Evolutionary conservation across 306 rosid species (phyloP).

Genomic region (Cotoneaster glaucophyllus): DNA sequence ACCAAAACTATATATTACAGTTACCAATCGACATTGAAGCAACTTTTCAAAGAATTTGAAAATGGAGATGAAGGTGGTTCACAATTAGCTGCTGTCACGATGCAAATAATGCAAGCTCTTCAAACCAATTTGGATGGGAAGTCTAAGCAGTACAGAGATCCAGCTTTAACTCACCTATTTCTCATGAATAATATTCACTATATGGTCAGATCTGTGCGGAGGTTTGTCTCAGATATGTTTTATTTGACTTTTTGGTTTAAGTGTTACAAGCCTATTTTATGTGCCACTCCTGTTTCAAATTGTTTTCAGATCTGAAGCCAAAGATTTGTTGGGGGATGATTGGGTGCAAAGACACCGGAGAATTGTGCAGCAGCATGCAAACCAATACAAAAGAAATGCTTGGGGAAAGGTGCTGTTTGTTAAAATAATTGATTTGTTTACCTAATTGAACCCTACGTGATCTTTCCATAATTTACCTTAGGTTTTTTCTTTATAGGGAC

Average conservation of each 20-base stretch:
- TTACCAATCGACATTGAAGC: slow-evolving; percentile 92
- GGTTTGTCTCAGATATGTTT: slow-evolving; percentile 36
- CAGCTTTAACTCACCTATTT: slow-evolving; percentile 74
- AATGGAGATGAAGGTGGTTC: slow-evolving; percentile 54
- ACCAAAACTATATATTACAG: slow-evolving; percentile 35
- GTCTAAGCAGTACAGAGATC: slow-evolving; percentile 89
- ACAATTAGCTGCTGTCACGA: slow-evolving; percentile 81
- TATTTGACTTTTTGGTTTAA: slow-evolving; percentile 4
- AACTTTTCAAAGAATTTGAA: slow-evolving; percentile 86
- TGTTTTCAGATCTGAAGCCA: slow-evolving; percentile 85
- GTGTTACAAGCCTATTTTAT: slow-evolving; percentile 10
- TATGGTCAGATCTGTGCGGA: slow-evolving; percentile 89
- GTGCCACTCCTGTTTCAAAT: slow-evolving; percentile 1
- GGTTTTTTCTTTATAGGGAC: background rate
- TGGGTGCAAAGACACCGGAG: slow-evolving; percentile 96
- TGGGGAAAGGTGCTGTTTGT: slow-evolving; percentile 74
- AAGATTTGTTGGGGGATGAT: slow-evolving; percentile 96
- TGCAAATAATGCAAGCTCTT: slow-evolving; percentile 93
- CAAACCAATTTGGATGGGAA: slow-evolving; percentile 92
- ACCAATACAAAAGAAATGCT: slow-evolving; percentile 85
- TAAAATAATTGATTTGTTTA: background rate
- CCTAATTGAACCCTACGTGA: background rate
- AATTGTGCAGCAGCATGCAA: slow-evolving; percentile 94
- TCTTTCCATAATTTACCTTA: background rate
- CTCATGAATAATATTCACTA: slow-evolving; percentile 98